Percentiles rank a stretch among this genome's conserved stretches.
Evolutionary conservation across 2,329 filamentous ascomycete species (phyloP).

Genomic region (Corynespora cassiicola): DNA sequence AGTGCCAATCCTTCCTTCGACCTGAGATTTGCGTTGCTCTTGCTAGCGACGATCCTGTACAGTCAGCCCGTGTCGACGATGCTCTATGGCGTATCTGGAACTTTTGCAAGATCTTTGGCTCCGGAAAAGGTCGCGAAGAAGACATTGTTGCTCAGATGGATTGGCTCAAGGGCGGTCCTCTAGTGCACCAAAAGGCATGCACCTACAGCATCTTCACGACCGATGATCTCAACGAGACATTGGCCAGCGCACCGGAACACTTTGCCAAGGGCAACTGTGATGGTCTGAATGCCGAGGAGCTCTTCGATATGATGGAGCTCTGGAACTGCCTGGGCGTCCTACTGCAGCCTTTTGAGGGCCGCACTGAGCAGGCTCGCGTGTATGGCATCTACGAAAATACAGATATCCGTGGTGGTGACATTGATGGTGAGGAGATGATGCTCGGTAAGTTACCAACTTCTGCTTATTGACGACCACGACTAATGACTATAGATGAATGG

Average conservation of each 20-base stretch:
- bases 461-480: slow-evolving; percentile 4
- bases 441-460: slow-evolving; percentile 50
- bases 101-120: slow-evolving; percentile 69
- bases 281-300: slow-evolving; percentile 61
- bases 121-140: slow-evolving; percentile 63
- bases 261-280: slow-evolving; percentile 64
- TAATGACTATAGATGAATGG: slow-evolving; percentile 62
- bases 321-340: slow-evolving; percentile 67
- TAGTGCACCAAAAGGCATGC: slow-evolving; percentile 56
- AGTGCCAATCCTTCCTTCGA: slow-evolving; percentile 62
- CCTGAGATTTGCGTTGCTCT: slow-evolving; percentile 63
- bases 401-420: slow-evolving; percentile 54
- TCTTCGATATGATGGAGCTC: slow-evolving; percentile 70
- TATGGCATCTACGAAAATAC: slow-evolving; percentile 62
- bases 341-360: slow-evolving; percentile 62
- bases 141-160: slow-evolving; percentile 67
- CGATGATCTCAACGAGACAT: slow-evolving; percentile 59
- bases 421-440: slow-evolving; percentile 59
- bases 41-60: slow-evolving; percentile 52
- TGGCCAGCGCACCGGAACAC: slow-evolving; percentile 63
- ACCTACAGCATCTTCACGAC: slow-evolving; percentile 56
- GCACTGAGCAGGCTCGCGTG: slow-evolving; percentile 60
- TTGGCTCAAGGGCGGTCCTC: slow-evolving; percentile 65
- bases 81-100: slow-evolving; percentile 72
- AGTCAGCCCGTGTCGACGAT: slow-evolving; percentile 62